Percentiles rank a stretch among this genome's conserved stretches.
These are phyloP conservation scores for Lactifluus rugatus DNA, from an alignment of 768 basidiomycete species.

Conservation along the genomic window DNA sequence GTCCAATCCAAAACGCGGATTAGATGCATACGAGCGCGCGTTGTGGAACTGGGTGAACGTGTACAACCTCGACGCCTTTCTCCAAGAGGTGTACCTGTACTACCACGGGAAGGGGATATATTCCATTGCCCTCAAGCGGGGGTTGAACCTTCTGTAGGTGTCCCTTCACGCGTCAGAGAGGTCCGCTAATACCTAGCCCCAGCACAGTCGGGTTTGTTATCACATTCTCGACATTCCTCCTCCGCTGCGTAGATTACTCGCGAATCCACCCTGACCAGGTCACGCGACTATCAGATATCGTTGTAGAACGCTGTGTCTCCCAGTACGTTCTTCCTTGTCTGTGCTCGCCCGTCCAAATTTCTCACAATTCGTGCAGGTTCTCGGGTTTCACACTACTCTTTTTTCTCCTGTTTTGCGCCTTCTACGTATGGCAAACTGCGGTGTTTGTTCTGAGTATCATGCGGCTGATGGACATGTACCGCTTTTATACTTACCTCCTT, in stretches of 20 bases:
- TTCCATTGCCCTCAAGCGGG: slow-evolving; percentile 82
- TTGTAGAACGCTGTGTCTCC: slow-evolving; percentile 76
- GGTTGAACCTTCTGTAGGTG: slow-evolving; percentile 90
- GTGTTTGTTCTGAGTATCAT: slow-evolving; percentile 65
- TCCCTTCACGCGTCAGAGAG: slow-evolving; percentile 19
- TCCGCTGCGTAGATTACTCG: slow-evolving; percentile 92
- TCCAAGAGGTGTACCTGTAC: slow-evolving; percentile 92
- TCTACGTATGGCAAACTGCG: slow-evolving; percentile 83
- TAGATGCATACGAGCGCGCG: slow-evolving; percentile 83
- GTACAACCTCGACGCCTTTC: slow-evolving; percentile 89
- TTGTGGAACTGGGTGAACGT: slow-evolving; percentile 99
- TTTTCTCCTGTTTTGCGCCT: slow-evolving; percentile 74
- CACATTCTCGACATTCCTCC: slow-evolving; percentile 91
- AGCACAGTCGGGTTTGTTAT: slow-evolving; percentile 99
- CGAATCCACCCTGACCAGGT: slow-evolving; percentile 58
- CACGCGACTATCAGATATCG: slow-evolving; percentile 65
- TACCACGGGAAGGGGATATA: slow-evolving; percentile 97
- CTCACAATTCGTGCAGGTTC: slow-evolving; percentile 39
- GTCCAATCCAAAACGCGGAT: slow-evolving; percentile 49
- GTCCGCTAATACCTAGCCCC: slow-evolving; percentile 24
- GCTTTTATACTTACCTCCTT: slow-evolving; percentile 90
- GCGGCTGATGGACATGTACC: slow-evolving; percentile 87
- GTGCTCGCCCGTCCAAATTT: background rate
- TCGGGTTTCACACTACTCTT: slow-evolving; percentile 79
- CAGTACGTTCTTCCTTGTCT: slow-evolving; percentile 40